Percentiles rank a stretch among this genome's conserved stretches.
Conservation (phyloP, 108 stramenopile genomes). For the Cyclostephanos invisitatus region DNA sequence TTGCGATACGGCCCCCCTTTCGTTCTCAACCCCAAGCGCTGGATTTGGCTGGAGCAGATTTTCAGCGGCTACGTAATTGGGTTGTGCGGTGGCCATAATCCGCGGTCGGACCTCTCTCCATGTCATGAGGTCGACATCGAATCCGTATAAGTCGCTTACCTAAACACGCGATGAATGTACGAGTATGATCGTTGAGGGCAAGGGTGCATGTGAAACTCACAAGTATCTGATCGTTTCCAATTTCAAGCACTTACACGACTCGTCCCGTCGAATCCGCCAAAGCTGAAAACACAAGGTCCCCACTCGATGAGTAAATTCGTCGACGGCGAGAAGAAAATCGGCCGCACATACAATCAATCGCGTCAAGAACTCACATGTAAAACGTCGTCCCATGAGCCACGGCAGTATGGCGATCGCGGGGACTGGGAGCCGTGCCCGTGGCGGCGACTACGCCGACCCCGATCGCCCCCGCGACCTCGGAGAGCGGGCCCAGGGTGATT, state of each 20-base stretch:
- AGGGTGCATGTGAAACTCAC: neutral
- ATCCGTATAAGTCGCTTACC: constrained; percentile 81
- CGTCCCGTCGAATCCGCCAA: constrained; percentile 91
- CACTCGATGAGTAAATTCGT: too few relatives aligned
- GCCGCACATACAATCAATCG: too few relatives aligned
- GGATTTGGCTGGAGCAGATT: constrained; percentile 5
- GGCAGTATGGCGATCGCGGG: constrained; percentile 90
- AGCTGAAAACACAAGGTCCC: constrained; percentile 8
- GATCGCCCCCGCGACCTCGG: neutral
- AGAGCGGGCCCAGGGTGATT: constrained; percentile 16
- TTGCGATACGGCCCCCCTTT: constrained; percentile 1
- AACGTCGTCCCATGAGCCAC: constrained; percentile 76
- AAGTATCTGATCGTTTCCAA: neutral
- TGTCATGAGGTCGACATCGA: constrained; percentile 74
- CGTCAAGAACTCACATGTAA: constrained; percentile 57
- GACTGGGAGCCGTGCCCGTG: constrained; percentile 66
- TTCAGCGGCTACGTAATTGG: neutral
- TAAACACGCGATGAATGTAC: neutral
- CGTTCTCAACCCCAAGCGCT: constrained; percentile 3
- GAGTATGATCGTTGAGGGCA: neutral
- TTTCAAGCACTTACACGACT: constrained; percentile 59
- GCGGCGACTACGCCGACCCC: constrained; percentile 45
- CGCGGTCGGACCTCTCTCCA: constrained; percentile 79
- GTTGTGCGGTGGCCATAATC: neutral
- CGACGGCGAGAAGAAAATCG: too few relatives aligned